Evolutionary conservation across 192 early-diverging fungal species (phyloP).

Genomic region (Umbelopsis vinacea): DNA sequence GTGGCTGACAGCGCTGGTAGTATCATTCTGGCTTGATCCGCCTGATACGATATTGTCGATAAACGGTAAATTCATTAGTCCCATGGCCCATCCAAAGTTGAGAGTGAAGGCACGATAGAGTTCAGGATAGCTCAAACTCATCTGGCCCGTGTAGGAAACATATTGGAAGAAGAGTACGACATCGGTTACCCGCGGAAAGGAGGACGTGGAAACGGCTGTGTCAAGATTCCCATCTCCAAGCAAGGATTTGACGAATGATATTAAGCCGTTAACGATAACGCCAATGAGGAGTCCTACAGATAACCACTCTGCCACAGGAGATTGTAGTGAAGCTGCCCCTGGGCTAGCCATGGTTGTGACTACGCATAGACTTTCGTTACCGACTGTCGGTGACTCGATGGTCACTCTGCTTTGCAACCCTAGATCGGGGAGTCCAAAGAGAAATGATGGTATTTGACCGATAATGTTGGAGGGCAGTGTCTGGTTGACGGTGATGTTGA

Average conservation of each 20-base stretch:
- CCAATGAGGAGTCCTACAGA: background rate
- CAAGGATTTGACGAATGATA: background rate
- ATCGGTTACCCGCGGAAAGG: constrained; percentile 8
- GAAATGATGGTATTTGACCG: constrained; percentile 6
- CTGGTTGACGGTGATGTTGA: constrained; percentile 14
- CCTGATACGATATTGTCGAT: background rate
- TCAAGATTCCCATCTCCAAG: background rate
- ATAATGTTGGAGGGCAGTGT: background rate
- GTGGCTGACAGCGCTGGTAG: background rate
- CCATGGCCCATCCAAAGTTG: constrained; percentile 27
- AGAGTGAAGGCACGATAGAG: constrained; percentile 9
- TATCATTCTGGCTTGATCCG: background rate
- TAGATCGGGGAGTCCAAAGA: constrained; percentile 22
- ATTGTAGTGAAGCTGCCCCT: background rate
- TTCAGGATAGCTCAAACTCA: constrained; percentile 18
- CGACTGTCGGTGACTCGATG: background rate
- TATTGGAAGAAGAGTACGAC: constrained; percentile 18
- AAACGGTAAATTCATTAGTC: background rate
- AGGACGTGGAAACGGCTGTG: background rate
- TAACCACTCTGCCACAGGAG: background rate
- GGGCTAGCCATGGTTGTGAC: constrained; percentile 15
- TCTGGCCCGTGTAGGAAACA: constrained; percentile 9
- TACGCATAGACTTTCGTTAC: constrained; percentile 8
- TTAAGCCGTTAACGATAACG: background rate
- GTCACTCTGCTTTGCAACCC: constrained; percentile 11